Evolutionary conservation across 1,284 basidiomycete species (phyloP), one percentile per base, ranked within the genome.

Genomic region (Schizophyllum commune): DNA sequence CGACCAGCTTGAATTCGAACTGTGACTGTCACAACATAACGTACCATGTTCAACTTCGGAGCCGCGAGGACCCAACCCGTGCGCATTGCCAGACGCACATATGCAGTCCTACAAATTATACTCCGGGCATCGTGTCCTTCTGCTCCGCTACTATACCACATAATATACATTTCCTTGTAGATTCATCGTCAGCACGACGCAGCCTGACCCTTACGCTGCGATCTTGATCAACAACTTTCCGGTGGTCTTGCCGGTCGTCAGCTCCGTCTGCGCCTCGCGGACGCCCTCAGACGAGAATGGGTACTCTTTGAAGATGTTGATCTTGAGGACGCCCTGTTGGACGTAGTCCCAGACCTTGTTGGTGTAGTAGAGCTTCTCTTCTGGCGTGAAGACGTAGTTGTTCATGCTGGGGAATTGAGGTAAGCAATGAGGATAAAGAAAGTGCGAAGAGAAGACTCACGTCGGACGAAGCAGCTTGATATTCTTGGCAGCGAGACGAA

Each of bases 211-310:
- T 27, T 5, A 27, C 27, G 27, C 27, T n/a, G 65, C 64, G 11
- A 90, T 78, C 69, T 90, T 90, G 68, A 96, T 79, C 57, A 96
- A 67, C 65, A 96, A 71, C 72, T 96, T 97, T 7, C 94, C 94
- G 1, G 81, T 83, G 20, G 93, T 93, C 70, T 84, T 86, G 55
- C 94, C 86, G n/a, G 83, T 77, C 0, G 81, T 82, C 62, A 98
- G 80, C 70, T 97, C 95, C 2, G 71, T 78, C 68, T 98, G 95
- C 0, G 94, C 87, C 66, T 89, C 80, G 64, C 77, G 80, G 6
- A 90, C 84, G 0, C 92, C 94, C 62, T 96, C 89, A 0, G 85
- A 83, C 0, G 89, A 87, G 75, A 98, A 94, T 0, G 84, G 83
- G 67, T 97, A 98, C 59, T 89, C 88, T 64, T 88, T 83, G 74